phyloP scores from a whole-genome alignment of 2,329 filamentous ascomycete genomes.

The Zymoseptoria brevis region DNA sequence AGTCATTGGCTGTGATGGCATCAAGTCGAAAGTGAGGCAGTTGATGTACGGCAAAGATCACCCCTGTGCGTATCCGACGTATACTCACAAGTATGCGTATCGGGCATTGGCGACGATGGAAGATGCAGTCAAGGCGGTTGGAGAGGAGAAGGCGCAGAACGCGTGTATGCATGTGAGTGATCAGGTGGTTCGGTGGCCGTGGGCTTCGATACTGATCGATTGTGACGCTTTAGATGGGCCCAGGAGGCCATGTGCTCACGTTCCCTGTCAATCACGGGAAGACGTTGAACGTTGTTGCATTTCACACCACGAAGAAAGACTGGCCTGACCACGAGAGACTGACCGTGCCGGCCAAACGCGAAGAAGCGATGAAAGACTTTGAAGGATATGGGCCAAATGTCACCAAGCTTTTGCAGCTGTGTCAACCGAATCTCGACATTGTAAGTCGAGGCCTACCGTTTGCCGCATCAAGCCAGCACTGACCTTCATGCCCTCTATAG shows the following conservation, averaged over 20 bases:
- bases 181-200: slow-evolving; percentile 1
- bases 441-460: not conserved
- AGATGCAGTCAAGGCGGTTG: slow-evolving; percentile 21
- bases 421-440: slow-evolving; percentile 19
- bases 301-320: slow-evolving; percentile 15
- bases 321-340: slow-evolving; percentile 21
- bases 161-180: slow-evolving; percentile 22
- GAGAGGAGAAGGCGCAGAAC: slow-evolving; percentile 23
- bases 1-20: slow-evolving; percentile 29
- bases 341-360: slow-evolving; percentile 16
- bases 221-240: slow-evolving; percentile 16
- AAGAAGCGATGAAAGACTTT: slow-evolving; percentile 21
- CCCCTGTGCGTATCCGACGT: slow-evolving; percentile 41
- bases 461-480: not conserved
- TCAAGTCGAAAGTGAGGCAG: slow-evolving; percentile 49
- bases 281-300: slow-evolving; percentile 24
- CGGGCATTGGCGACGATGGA: slow-evolving; percentile 53
- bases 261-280: slow-evolving; percentile 40
- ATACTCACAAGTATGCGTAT: slow-evolving; percentile 54
- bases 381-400: slow-evolving; percentile 19
- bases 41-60: slow-evolving; percentile 32
- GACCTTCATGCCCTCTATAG: slow-evolving; percentile 6
- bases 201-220: not conserved
- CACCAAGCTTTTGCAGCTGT: slow-evolving; percentile 18
- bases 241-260: slow-evolving; percentile 49